These are phyloP conservation scores for Fragaria nilgerrensis DNA, from an alignment of 306 rosid genomes.

Conservation along the genomic window DNA sequence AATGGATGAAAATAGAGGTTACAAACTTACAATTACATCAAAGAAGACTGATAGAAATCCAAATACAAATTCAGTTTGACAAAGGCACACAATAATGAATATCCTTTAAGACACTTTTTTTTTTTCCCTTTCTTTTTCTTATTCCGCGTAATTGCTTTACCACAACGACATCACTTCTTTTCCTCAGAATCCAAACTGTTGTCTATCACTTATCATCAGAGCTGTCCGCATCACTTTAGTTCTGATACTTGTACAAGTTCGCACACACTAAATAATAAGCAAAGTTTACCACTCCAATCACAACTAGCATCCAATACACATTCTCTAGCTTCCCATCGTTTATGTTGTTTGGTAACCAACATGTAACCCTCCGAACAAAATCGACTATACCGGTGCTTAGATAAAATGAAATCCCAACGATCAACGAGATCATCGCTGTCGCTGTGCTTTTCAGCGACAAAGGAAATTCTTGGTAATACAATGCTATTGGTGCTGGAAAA, in stretches of 20 bases:
- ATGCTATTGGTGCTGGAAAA: slow-evolving; percentile 55
- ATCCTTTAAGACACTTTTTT: too few relatives aligned
- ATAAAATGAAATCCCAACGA: slow-evolving; percentile 42
- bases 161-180: neutral
- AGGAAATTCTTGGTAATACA: slow-evolving; percentile 67
- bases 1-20: too few relatives aligned
- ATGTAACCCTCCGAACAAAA: slow-evolving; percentile 33
- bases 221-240: neutral
- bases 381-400: slow-evolving; percentile 37
- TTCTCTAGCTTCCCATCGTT: slow-evolving; percentile 44
- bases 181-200: too few relatives aligned
- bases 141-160: neutral
- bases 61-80: too few relatives aligned
- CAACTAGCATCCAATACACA: slow-evolving; percentile 48
- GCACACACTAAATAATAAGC: slow-evolving; percentile 46
- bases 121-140: too few relatives aligned
- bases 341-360: slow-evolving; percentile 55
- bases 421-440: slow-evolving; percentile 46
- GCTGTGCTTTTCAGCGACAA: slow-evolving; percentile 42
- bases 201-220: neutral
- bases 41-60: too few relatives aligned
- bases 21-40: too few relatives aligned
- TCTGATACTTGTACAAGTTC: slow-evolving; percentile 33
- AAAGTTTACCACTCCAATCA: slow-evolving; percentile 46
- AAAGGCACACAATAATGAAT: too few relatives aligned